These are phyloP conservation scores for Raphanus raphanistrum DNA, from an alignment of 345 rosid species.

Conservation along the genomic window DNA sequence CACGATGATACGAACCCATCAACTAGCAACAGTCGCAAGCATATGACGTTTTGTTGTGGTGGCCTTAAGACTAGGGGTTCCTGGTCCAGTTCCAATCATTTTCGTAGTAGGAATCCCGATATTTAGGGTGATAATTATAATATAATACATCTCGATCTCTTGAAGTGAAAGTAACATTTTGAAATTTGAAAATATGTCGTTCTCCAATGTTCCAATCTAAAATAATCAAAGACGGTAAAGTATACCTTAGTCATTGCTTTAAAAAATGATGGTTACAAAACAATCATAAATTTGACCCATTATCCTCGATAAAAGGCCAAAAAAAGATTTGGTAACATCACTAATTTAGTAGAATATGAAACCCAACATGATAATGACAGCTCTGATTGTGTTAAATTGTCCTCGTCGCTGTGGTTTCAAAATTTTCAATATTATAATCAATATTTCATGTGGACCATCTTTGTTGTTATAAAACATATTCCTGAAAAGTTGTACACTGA, in stretches of 20 bases:
- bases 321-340: constrained; percentile 23
- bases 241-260: constrained; percentile 17
- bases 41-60: constrained; percentile 10
- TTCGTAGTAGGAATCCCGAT: constrained; percentile 34
- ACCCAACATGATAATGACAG: constrained; percentile 38
- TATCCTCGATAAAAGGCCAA: constrained; percentile 15
- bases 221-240: constrained; percentile 20
- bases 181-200: constrained; percentile 19
- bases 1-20: not conserved
- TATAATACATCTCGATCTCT: constrained; percentile 19
- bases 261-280: not conserved
- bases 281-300: constrained; percentile 1
- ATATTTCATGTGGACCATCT: constrained; percentile 24
- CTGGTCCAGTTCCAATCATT: constrained; percentile 33
- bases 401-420: constrained; percentile 10
- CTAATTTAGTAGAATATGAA: constrained; percentile 14
- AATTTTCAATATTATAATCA: not conserved
- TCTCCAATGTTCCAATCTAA: not conserved
- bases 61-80: not conserved
- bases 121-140: not conserved
- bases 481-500: constrained; percentile 27
- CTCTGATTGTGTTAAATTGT: constrained; percentile 31
- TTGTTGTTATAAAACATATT: constrained; percentile 16
- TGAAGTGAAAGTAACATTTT: constrained; percentile 27
- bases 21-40: not conserved